These are phyloP conservation scores for Auriscalpium microsporum DNA, from an alignment of 768 basidiomycete species.

Conservation along the genomic window DNA sequence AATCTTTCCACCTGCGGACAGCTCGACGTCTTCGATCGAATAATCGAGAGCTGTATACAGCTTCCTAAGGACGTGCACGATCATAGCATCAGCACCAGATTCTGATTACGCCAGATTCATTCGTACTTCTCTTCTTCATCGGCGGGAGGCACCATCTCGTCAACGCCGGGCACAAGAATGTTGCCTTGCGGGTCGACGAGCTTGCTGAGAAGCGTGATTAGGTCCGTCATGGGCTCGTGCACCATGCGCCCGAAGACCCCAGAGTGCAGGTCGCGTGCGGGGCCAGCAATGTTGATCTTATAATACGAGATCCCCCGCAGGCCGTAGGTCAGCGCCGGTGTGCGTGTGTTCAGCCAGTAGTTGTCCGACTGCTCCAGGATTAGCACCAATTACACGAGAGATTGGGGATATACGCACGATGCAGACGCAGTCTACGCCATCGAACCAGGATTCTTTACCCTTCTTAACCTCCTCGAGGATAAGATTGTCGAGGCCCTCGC, in stretches of 20 bases:
- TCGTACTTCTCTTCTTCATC: constrained; percentile 63
- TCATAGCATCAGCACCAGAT: background rate
- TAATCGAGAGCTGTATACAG: constrained; percentile 76
- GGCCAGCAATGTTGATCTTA: constrained; percentile 74
- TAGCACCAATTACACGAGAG: background rate
- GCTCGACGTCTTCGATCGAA: constrained; percentile 60
- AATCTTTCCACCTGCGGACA: constrained; percentile 65
- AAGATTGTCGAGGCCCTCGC: constrained; percentile 83
- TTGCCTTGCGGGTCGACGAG: constrained; percentile 73
- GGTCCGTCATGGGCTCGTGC: constrained; percentile 92
- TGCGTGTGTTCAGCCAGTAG: constrained; percentile 85
- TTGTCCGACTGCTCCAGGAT: constrained; percentile 61
- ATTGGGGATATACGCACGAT: constrained; percentile 46
- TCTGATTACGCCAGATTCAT: background rate
- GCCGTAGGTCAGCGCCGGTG: constrained; percentile 78
- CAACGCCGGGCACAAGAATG: constrained; percentile 84
- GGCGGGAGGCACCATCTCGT: constrained; percentile 71
- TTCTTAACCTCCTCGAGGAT: constrained; percentile 65
- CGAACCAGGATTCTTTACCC: constrained; percentile 66
- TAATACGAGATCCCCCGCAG: constrained; percentile 85
- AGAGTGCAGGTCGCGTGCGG: constrained; percentile 82
- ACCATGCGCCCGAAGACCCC: constrained; percentile 79
- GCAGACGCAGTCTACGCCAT: constrained; percentile 87
- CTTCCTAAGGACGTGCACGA: constrained; percentile 31
- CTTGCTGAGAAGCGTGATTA: constrained; percentile 73